A percentile compares a stretch with the other conserved stretches of the same genome.
Conservation (phyloP, 2,329 filamentous ascomycete genomes). For the Fusarium caatingaense region DNA sequence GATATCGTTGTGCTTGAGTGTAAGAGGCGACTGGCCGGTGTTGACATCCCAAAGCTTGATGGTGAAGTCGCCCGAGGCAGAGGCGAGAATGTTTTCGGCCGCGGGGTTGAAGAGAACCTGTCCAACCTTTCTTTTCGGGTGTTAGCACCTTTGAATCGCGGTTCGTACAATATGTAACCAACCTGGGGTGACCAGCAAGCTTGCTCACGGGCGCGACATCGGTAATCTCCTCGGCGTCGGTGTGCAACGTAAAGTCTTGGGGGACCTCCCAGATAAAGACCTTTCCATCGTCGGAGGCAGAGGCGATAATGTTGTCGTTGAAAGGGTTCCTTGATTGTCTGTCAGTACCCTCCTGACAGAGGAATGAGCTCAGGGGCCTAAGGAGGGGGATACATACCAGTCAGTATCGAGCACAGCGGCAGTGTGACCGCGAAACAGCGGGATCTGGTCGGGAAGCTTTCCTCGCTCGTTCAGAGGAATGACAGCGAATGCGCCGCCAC, state of each 20-base stretch:
- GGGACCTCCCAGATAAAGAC: conserved; percentile 97
- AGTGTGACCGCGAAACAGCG: conserved; percentile 95
- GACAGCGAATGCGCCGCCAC: conserved; percentile 96
- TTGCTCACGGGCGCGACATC: conserved; percentile 85
- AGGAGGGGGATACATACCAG: conserved; percentile 70
- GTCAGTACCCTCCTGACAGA: conserved; percentile 23
- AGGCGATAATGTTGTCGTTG: conserved; percentile 92
- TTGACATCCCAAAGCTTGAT: conserved; percentile 96
- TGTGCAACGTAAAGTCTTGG: conserved; percentile 84
- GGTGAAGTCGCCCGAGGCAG: conserved; percentile 92
- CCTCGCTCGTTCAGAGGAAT: conserved; percentile 91
- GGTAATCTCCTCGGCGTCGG: conserved; percentile 83
- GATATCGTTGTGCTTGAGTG: conserved; percentile 88
- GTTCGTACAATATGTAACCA: conserved; percentile 43
- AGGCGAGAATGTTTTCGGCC: conserved; percentile 94
- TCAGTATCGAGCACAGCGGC: conserved; percentile 96
- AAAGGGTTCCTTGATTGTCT: conserved; percentile 81
- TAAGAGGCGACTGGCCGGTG: conserved; percentile 78
- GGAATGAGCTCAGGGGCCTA: conserved; percentile 15
- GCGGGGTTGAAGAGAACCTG: conserved; percentile 98
- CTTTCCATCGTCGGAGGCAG: conserved; percentile 96
- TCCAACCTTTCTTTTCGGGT: conserved; percentile 83
- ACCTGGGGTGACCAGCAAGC: conserved; percentile 89
- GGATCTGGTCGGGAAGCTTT: conserved; percentile 90
- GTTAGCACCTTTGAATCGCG: conserved; percentile 28